Evolutionary conservation across 176 grass and related monocot species (phyloP), one percentile per base, ranked within the genome.

Genomic region (Avena atlantica): DNA sequence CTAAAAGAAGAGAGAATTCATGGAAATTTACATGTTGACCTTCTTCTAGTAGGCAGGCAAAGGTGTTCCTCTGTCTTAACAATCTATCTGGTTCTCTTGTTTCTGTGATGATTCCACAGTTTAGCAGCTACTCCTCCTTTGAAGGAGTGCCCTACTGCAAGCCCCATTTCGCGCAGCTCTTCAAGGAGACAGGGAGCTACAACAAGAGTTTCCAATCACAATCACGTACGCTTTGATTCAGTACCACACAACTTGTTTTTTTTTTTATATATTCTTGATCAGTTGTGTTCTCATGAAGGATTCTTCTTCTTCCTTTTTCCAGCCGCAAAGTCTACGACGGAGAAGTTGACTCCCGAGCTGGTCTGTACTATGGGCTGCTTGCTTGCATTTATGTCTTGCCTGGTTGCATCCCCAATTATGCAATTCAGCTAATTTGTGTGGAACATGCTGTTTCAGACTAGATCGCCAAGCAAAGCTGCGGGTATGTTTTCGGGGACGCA

Each of bases 401-500:
- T 64, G 8, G 29, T 81, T 55, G 11, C 17, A 60, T 84, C 57
- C 17, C 44, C 74, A 16, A 84, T 10, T 49, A 3, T 77, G 57
- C 27, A 21, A 77, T 64, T 79, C 9, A 4, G 59, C 27, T 44
- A 48, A 45, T 36, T 9, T 71, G 7, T 77, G 1, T 69, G 70
- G 58, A 78, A 76, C 67, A 15, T 76, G 40, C 20, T 84, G 5
- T 78, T 86, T 80, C 94, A 99, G 97, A 99, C 92, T 63, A 90
- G 92, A 83, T 92, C 94, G 23, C 94, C 92, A 21, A 99, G 94
- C 85, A 99, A 99, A 93, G 94, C 94, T 27, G 94, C 92, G 0
- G 83, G 86, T 49, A 99, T 96, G 97, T 99, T 99, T 78, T 99
- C 92, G 59, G 97, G 97, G 69, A 99, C 97, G 65, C 97, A 96